Base-by-base conservation (phyloP, 2,329 filamentous ascomycete species). In the Colletotrichum acutatum region DNA sequence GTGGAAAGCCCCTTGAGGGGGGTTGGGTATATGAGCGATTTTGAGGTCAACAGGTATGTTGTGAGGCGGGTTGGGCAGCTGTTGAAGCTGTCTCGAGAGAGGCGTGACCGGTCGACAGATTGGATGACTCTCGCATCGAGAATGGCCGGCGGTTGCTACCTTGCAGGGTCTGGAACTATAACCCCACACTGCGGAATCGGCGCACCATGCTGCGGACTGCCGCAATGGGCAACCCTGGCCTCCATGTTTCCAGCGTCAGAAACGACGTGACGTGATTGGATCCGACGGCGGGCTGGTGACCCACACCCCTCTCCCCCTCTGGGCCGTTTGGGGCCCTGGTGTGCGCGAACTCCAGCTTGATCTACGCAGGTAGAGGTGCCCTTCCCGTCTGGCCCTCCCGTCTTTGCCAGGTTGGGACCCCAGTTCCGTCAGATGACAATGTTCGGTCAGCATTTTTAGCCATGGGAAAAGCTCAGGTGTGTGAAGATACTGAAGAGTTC, bases 161-260 rank as follows among this genome's bases (percentile, higher is more conserved):
- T 57, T 72, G 46, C 71, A 74, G 71, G 68, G 68, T 59, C 68
- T 72, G 63, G 68, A 63, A 67, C 59, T 74, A 42, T 19, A 19
- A 74, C 71, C 71, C 71, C 68, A 74, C 71, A 74, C 62, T 68
- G 71, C 71, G 71, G 68, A 74, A 74, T 72, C 68, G 71, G 71
- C 71, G 68, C 71, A 71, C 63, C 68, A 72, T 42, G 58, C 61
- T 73, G 71, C 71, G 71, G 66, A 71, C 60, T 71, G 71, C 71
- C 54, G 71, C 58, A 71, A 71, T 54, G 60, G 71, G 71, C 71
- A 71, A 65, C 66, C 66, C 70, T 70, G 60, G 46, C n/a, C 16
- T 37, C 52, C 37, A 58, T 19, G 16, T 54, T 32, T 28, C 52
- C 52, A 65, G 22, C 52, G 52, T 54, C 61, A 46, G 54, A 57